Percentiles rank a stretch among this genome's conserved stretches.
Evolutionary conservation across 2,329 filamentous ascomycete species (phyloP).

Genomic region (Lasiodiplodia theobromae): DNA sequence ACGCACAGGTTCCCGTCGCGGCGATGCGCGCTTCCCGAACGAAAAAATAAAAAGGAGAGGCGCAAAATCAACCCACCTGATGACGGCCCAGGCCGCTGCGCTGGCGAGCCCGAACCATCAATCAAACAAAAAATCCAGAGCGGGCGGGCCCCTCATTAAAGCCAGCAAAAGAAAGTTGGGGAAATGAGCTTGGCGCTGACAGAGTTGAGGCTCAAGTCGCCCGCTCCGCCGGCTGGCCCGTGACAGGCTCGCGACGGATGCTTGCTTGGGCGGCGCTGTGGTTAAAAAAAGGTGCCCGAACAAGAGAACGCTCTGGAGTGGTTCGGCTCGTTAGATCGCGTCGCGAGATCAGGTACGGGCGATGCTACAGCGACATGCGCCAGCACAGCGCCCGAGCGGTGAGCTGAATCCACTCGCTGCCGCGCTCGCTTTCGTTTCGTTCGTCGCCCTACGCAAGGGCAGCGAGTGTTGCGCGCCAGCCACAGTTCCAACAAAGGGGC

Average conservation of each 20-base stretch:
- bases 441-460: constrained; percentile 19
- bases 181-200: constrained; percentile 12
- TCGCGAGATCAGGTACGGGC: constrained; percentile 13
- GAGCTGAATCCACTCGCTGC: neutral
- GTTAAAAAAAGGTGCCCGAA: constrained; percentile 3
- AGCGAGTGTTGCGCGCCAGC: constrained; percentile 4
- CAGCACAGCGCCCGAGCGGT: constrained; percentile 22
- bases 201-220: constrained; percentile 16
- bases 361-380: neutral
- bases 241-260: constrained; percentile 11
- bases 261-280: constrained; percentile 4
- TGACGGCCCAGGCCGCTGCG: neutral
- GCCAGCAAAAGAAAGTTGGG: constrained; percentile 4
- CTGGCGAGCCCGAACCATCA: constrained; percentile 3
- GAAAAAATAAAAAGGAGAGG: constrained; percentile 2
- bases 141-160: constrained; percentile 8
- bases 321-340: constrained; percentile 9
- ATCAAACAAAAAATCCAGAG: constrained; percentile 6
- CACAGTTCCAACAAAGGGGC: constrained; percentile 4
- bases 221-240: constrained; percentile 12
- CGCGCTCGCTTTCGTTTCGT: constrained; percentile 25
- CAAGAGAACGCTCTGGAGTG: neutral
- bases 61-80: constrained; percentile 1
- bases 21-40: constrained; percentile 27
- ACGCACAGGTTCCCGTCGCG: constrained; percentile 25